Base-by-base conservation (phyloP, 2,329 filamentous ascomycete species). In the Stachybotrys elegans region DNA sequence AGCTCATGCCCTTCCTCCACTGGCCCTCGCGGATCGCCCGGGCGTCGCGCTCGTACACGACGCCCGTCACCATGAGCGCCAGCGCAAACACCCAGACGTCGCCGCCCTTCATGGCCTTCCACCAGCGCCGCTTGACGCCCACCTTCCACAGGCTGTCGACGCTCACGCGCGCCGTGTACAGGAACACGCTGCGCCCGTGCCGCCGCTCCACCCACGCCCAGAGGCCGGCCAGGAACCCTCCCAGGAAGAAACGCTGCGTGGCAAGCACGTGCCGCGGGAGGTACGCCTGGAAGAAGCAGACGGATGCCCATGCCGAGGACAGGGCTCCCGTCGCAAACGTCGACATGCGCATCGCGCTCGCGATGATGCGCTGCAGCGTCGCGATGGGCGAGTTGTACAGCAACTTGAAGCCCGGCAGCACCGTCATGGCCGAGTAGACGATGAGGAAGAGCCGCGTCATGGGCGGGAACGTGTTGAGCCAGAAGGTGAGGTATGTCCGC, bases 81-180 rank as follows among this genome's bases (percentile, higher is more conserved):
- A 81, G 65, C 14, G 92, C 85, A 58, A 97, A 91, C 4, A 97
- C 70, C 69, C 85, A 79, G 5, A 96, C 80, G 65, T 97, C 92
- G 0, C 90, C 90, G 29, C 88, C 86, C 56, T 77, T 80, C 61
- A 93, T 76, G 11, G 88, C 88, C 51, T 78, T 81, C 89, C 92
- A 95, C 81, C 89, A 89, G 2, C 88, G 79, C 25, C 84, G 74
- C 80, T 97, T 97, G 44, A 86, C 80, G n/a, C 91, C 90, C 0
- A 95, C 88, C 71, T 95, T 95, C 88, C 90, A 97, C 37, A 90
- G 65, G 29, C 81, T 88, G 61, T 95, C 87, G 22, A 95, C 72
- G 47, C 85, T 89, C n/a, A 84, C 70, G 3, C 91, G 77, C 22
- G 86, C 81, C 51, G 81, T 83, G 64, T 93, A 93, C 48, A 96